Evolutionary conservation across 352 stramenopile genomes (phyloP).

Genomic region (Globisporangium lucens): DNA sequence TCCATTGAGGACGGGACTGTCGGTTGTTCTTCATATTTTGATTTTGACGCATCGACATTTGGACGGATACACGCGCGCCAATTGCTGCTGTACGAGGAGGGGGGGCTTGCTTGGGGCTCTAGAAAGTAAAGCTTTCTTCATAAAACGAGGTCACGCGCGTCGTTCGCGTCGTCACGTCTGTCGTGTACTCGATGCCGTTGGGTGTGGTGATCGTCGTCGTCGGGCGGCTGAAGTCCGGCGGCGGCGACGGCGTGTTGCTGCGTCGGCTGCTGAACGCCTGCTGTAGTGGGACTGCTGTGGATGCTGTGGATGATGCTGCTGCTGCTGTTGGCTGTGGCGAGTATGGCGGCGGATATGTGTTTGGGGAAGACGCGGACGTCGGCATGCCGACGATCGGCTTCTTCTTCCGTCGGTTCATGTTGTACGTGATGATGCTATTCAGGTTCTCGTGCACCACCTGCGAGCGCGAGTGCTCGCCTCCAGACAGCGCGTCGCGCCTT

Average conservation of each 20-base stretch:
- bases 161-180: conserved; percentile 12
- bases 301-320: conserved; percentile 28
- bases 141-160: conserved; percentile 36
- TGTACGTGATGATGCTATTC: conserved; percentile 60
- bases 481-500: conserved; percentile 38
- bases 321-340: conserved; percentile 24
- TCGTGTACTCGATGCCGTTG: conserved; percentile 25
- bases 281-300: conserved; percentile 28
- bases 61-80: neutral
- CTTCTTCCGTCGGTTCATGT: conserved; percentile 59
- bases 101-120: conserved; percentile 11
- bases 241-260: neutral
- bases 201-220: conserved; percentile 22
- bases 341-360: neutral
- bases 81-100: neutral
- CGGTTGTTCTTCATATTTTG: neutral
- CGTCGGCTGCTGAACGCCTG: conserved; percentile 5
- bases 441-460: conserved; percentile 15
- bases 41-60: neutral
- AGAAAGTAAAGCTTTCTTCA: conserved; percentile 60
- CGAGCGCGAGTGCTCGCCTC: conserved; percentile 29
- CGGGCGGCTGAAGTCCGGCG: conserved; percentile 2
- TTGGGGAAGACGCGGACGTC: conserved; percentile 24
- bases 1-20: neutral
- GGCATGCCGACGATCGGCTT: conserved; percentile 43